phyloP scores from a whole-genome alignment of 768 basidiomycete genomes.

The Lactarius quietus region DNA sequence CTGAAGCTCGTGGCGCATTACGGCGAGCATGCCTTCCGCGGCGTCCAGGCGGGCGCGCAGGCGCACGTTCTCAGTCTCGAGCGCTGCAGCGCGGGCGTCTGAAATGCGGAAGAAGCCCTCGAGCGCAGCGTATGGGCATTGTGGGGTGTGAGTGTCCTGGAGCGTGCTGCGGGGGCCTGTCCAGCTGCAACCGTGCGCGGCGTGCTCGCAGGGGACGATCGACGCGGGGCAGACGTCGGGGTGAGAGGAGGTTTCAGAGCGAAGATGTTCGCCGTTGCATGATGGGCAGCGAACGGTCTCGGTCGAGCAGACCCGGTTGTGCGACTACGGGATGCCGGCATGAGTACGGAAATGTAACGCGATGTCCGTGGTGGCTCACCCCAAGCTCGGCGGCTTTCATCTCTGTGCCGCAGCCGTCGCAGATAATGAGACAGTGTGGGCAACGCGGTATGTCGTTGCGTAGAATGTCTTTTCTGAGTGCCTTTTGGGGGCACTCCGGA shows the following conservation, averaged over 20 bases:
- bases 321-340: conserved; percentile 25
- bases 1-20: conserved; percentile 54
- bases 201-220: conserved; percentile 44
- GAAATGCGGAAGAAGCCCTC: conserved; percentile 55
- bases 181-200: conserved; percentile 52
- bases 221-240: conserved; percentile 38
- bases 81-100: conserved; percentile 32
- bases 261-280: conserved; percentile 39
- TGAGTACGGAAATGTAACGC: not conserved
- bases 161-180: conserved; percentile 41
- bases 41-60: conserved; percentile 56
- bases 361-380: conserved; percentile 27
- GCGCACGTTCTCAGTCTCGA: conserved; percentile 62
- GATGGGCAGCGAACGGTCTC: conserved; percentile 38
- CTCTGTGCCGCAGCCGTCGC: conserved; percentile 31
- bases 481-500: conserved; percentile 41
- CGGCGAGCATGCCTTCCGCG: conserved; percentile 52
- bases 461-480: conserved; percentile 44
- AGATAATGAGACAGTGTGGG: conserved; percentile 38
- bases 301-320: conserved; percentile 39
- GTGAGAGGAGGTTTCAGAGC: conserved; percentile 38
- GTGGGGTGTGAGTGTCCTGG: conserved; percentile 36
- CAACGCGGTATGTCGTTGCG: conserved; percentile 27
- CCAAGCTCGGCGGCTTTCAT: conserved; percentile 38
- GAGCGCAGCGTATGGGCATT: conserved; percentile 58